These are phyloP conservation scores for Schwanniomyces vanrijiae DNA, from an alignment of 805 yeast species.

Conservation along the genomic window DNA sequence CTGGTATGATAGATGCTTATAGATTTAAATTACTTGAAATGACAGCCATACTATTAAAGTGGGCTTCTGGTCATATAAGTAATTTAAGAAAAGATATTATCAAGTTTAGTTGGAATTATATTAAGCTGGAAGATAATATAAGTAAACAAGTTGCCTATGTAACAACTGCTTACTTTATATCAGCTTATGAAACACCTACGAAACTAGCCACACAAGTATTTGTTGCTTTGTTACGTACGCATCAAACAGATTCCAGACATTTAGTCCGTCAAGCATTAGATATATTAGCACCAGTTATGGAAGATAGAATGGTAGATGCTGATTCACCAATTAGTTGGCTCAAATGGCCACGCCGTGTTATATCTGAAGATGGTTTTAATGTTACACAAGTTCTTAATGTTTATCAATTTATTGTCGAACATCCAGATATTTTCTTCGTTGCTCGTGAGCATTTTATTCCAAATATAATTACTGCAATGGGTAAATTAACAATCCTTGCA, in stretches of 20 bases:
- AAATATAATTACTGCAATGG: constrained; percentile 88
- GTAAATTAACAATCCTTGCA: constrained; percentile 76
- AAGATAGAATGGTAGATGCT: constrained; percentile 55
- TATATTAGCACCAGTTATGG: constrained; percentile 82
- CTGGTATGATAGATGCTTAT: constrained; percentile 72
- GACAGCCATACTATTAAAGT: constrained; percentile 72
- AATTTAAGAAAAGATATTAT: constrained; percentile 79
- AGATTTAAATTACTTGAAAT: constrained; percentile 78
- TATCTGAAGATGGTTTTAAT: constrained; percentile 86
- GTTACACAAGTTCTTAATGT: constrained; percentile 84
- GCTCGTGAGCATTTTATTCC: constrained; percentile 89
- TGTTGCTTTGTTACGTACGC: constrained; percentile 82
- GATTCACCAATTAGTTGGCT: constrained; percentile 74
- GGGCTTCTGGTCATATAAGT: constrained; percentile 58
- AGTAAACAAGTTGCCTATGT: constrained; percentile 93
- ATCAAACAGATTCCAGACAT: constrained; percentile 79
- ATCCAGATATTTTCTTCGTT: constrained; percentile 78
- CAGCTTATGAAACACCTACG: constrained; percentile 84
- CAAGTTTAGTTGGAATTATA: constrained; percentile 91
- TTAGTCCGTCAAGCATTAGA: constrained; percentile 87
- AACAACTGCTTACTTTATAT: constrained; percentile 80
- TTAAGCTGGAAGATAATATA: constrained; percentile 83
- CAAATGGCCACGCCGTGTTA: constrained; percentile 90
- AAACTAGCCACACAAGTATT: constrained; percentile 89
- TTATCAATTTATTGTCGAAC: constrained; percentile 84